Evolutionary conservation across 345 rosid genomes (phyloP).

Genomic region (Lenwebbia sp.): DNA sequence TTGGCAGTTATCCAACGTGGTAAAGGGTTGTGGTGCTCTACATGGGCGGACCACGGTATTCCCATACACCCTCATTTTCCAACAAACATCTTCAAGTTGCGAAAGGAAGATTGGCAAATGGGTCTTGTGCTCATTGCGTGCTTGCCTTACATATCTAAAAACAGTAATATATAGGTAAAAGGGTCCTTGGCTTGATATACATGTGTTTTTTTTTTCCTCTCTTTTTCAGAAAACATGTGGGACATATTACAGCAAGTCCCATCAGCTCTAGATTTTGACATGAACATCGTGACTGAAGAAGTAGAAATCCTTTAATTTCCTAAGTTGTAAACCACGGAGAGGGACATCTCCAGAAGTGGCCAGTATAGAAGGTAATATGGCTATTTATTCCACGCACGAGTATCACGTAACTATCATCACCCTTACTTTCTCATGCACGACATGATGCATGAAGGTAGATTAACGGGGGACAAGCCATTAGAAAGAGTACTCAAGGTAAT

Average conservation of each 20-base stretch:
- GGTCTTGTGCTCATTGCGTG: neutral
- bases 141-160: neutral
- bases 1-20: too few relatives aligned
- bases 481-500: neutral
- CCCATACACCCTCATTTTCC: too few relatives aligned
- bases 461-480: neutral
- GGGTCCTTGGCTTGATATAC: neutral
- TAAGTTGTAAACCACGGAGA: neutral
- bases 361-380: neutral
- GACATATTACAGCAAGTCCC: neutral
- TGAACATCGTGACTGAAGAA: neutral
- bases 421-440: neutral
- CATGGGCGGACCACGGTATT: too few relatives aligned
- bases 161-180: neutral
- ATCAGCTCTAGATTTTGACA: neutral
- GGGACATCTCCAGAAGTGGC: neutral
- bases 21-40: too few relatives aligned
- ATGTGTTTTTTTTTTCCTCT: neutral
- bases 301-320: neutral
- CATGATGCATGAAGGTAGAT: neutral
- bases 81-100: neutral
- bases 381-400: neutral
- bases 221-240: neutral
- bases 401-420: neutral
- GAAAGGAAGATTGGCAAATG: neutral